phyloP scores from a whole-genome alignment of 768 basidiomycete genomes.

The Sarcomyxa edulis region DNA sequence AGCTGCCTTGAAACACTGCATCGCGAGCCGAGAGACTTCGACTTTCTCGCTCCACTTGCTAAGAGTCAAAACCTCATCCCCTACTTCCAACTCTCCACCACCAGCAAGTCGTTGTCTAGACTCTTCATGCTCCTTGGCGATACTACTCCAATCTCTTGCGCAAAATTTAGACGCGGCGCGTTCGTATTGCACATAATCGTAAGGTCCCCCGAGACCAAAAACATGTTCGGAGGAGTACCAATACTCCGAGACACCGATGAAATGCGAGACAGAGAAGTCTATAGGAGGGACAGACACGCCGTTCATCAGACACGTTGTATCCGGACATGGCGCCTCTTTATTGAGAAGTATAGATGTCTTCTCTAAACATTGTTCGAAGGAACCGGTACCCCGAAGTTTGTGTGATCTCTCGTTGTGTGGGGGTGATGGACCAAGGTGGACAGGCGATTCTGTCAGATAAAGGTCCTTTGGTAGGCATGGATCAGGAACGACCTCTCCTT shows the following conservation, averaged over 20 bases:
- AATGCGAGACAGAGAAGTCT: constrained; percentile 88
- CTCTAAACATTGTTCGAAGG: constrained; percentile 79
- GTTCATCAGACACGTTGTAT: constrained; percentile 87
- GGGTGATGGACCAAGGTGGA: constrained; percentile 32
- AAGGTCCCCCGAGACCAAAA: constrained; percentile 89
- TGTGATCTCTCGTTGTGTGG: constrained; percentile 48
- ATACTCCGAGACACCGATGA: constrained; percentile 97
- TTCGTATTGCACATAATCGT: constrained; percentile 96
- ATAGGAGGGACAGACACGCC: constrained; percentile 92
- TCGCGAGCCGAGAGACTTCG: constrained; percentile 80
- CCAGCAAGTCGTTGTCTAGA: constrained; percentile 39
- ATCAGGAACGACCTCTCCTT: constrained; percentile 53
- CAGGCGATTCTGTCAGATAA: constrained; percentile 50
- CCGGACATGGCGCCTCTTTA: constrained; percentile 76
- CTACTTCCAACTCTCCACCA: constrained; percentile 55
- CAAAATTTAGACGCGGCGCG: constrained; percentile 88
- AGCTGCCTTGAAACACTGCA: constrained; percentile 99
- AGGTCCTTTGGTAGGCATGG: constrained; percentile 88
- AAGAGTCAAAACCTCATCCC: constrained; percentile 55
- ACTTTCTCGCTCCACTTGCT: constrained; percentile 71
- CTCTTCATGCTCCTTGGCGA: constrained; percentile 63
- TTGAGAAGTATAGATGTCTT: constrained; percentile 76
- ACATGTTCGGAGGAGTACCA: constrained; percentile 99
- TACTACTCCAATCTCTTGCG: constrained; percentile 68
- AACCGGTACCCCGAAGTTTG: constrained; percentile 79